These are phyloP conservation scores for Ulota crispa DNA, from an alignment of 225 moss, liverwort and hornwort species.

Conservation along the genomic window DNA sequence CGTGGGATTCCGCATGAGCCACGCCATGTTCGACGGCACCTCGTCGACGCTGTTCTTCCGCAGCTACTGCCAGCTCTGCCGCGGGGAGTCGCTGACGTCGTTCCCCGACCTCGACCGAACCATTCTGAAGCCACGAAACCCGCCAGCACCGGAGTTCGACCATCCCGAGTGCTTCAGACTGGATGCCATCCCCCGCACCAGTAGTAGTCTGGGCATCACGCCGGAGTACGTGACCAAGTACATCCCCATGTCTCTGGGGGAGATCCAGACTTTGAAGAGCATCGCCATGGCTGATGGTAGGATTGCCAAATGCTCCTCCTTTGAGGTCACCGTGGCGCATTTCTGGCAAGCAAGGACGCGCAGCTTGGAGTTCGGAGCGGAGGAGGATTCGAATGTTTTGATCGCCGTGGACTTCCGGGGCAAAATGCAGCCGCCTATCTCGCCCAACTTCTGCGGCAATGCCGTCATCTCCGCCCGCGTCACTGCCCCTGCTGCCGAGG, in stretches of 20 bases:
- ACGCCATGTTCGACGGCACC: constrained; percentile 42
- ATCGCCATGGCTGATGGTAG: constrained; percentile 27
- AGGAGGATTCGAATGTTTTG: constrained; percentile 31
- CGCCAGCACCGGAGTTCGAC: constrained; percentile 33
- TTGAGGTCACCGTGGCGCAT: constrained; percentile 38
- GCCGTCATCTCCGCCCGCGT: constrained; percentile 34
- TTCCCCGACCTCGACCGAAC: constrained; percentile 41
- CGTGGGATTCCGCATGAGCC: constrained; percentile 39
- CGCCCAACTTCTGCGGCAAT: constrained; percentile 44
- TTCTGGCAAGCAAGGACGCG: constrained; percentile 50
- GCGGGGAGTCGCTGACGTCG: constrained; percentile 24
- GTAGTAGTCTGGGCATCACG: not conserved
- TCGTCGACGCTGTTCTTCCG: constrained; percentile 43
- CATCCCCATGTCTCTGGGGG: constrained; percentile 23
- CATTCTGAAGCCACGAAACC: constrained; percentile 32
- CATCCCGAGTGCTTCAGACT: constrained; percentile 44
- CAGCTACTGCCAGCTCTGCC: constrained; percentile 37
- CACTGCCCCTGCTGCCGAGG: constrained; percentile 23
- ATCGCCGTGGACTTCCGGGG: constrained; percentile 50
- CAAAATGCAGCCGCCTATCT: constrained; percentile 29
- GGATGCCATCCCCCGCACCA: not conserved
- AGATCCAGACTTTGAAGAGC: constrained; percentile 33
- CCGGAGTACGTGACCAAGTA: constrained; percentile 36
- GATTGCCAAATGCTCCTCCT: constrained; percentile 27
- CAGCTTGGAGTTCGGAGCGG: constrained; percentile 23